Evolutionary conservation across 805 yeast species (phyloP).

Genomic region (Kazachstania viticola): DNA sequence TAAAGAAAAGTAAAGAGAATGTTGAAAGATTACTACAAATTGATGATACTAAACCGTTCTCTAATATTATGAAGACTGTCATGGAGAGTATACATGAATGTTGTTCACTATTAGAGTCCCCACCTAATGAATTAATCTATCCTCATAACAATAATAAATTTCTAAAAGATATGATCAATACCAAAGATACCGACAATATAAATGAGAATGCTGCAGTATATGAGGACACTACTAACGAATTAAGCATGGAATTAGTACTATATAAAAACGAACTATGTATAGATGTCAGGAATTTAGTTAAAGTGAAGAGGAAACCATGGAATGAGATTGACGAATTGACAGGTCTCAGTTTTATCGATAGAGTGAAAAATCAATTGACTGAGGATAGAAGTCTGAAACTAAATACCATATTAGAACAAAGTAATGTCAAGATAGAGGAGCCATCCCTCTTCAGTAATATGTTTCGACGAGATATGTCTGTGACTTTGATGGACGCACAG

Average conservation of each 20-base stretch:
- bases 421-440: slow-evolving; percentile 25
- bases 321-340: slow-evolving; percentile 32
- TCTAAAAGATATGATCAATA: slow-evolving; percentile 37
- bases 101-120: slow-evolving; percentile 35
- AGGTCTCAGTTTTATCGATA: slow-evolving; percentile 47
- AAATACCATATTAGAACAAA: slow-evolving; percentile 30
- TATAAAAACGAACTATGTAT: slow-evolving; percentile 51
- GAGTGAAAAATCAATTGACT: slow-evolving; percentile 43
- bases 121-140: slow-evolving; percentile 43
- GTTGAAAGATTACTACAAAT: no score
- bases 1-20: no score
- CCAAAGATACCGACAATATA: slow-evolving; percentile 14
- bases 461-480: slow-evolving; percentile 22
- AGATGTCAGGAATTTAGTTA: slow-evolving; percentile 41
- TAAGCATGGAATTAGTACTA: slow-evolving; percentile 46
- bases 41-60: no score
- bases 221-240: slow-evolving; percentile 21
- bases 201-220: no score
- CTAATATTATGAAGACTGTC: no score
- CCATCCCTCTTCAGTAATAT: slow-evolving; percentile 22
- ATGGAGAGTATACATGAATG: neutral
- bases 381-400: slow-evolving; percentile 30
- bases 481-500: slow-evolving; percentile 30
- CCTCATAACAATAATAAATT: slow-evolving; percentile 39
- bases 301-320: slow-evolving; percentile 52